Percentiles rank a stretch among this genome's conserved stretches.
Evolutionary conservation across 1,284 basidiomycete genomes (phyloP).

Genomic region (Earliella scabrosa): DNA sequence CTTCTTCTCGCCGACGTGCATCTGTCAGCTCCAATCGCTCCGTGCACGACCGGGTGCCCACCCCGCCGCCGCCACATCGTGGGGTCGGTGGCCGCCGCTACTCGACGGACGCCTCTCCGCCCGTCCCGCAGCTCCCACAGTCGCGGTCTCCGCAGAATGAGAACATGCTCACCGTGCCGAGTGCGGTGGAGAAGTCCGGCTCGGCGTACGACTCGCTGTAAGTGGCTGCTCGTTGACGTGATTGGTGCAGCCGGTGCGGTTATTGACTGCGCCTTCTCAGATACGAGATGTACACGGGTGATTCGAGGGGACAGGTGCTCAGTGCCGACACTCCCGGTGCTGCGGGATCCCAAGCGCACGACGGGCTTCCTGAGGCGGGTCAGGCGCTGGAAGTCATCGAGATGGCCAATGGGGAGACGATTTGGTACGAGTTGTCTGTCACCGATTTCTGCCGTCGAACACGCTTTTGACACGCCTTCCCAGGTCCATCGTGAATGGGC

Average conservation of each 20-base stretch:
- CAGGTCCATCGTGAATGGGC: slow-evolving; percentile 82
- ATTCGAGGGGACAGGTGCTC: slow-evolving; percentile 42
- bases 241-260: neutral
- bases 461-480: slow-evolving; percentile 13
- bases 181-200: slow-evolving; percentile 59
- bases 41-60: slow-evolving; percentile 79
- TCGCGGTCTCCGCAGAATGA: slow-evolving; percentile 53
- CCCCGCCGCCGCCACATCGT: slow-evolving; percentile 72
- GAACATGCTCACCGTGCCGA: slow-evolving; percentile 44
- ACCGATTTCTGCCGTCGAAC: neutral
- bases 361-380: slow-evolving; percentile 48
- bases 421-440: slow-evolving; percentile 57
- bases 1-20: slow-evolving; percentile 48
- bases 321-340: slow-evolving; percentile 26
- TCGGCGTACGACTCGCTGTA: slow-evolving; percentile 78
- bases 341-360: slow-evolving; percentile 26
- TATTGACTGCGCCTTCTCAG: slow-evolving; percentile 40
- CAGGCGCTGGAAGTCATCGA: slow-evolving; percentile 79
- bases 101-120: slow-evolving; percentile 66
- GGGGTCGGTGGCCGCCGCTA: slow-evolving; percentile 60
- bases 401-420: slow-evolving; percentile 80
- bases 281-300: slow-evolving; percentile 79
- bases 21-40: slow-evolving; percentile 63
- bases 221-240: slow-evolving; percentile 36
- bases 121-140: slow-evolving; percentile 67